These are phyloP conservation scores for Phallus indusiatus DNA, from an alignment of 768 basidiomycete species.

Conservation along the genomic window DNA sequence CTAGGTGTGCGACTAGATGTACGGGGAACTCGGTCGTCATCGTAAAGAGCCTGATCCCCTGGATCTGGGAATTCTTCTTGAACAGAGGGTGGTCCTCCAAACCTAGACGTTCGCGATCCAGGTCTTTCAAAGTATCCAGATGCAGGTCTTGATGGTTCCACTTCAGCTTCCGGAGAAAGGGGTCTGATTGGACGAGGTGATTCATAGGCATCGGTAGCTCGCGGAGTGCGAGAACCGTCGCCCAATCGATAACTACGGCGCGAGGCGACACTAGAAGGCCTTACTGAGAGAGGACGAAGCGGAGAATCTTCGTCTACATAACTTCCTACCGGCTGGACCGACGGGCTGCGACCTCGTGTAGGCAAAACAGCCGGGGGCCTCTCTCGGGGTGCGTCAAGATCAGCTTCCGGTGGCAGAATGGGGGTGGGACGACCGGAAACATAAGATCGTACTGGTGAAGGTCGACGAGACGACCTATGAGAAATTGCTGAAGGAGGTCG, in stretches of 20 bases:
- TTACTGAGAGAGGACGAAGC: background rate
- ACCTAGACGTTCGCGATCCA: background rate
- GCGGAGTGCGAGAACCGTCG: background rate
- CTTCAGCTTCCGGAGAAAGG: background rate
- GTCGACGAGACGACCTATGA: background rate
- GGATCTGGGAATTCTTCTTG: no score
- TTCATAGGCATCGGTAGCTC: background rate
- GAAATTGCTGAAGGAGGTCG: no score
- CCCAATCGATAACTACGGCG: background rate
- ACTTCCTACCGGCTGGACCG: background rate
- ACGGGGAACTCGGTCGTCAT: no score
- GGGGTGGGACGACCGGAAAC: background rate
- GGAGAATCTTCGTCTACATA: background rate
- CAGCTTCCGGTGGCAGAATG: background rate
- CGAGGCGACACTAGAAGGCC: background rate
- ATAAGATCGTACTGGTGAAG: background rate
- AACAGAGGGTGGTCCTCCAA: no score
- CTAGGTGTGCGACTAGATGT: no score
- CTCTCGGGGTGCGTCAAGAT: background rate
- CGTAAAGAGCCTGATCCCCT: no score
- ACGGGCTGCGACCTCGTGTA: background rate
- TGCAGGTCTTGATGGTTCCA: background rate
- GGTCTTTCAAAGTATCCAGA: background rate
- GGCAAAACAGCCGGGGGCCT: background rate
- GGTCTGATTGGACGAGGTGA: background rate